Conservation (phyloP, 2,329 filamentous ascomycete genomes). For the Phoma sp. region DNA sequence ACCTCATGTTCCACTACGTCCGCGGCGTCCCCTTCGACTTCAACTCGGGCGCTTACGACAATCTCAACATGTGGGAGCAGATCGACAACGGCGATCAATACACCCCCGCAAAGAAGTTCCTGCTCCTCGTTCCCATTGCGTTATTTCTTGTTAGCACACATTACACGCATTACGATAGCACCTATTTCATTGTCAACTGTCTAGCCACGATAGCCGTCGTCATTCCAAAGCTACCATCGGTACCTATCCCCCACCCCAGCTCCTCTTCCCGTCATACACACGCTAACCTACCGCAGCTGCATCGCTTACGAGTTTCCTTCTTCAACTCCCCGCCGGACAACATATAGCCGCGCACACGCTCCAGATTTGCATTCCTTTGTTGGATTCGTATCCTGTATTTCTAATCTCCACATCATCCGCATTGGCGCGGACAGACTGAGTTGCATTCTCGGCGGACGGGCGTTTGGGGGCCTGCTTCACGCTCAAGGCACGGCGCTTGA, state of each 20-base stretch:
- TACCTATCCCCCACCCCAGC: slow-evolving; percentile 59
- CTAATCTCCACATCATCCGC: slow-evolving; percentile 33
- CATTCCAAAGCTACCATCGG: slow-evolving; percentile 93
- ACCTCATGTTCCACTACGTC: slow-evolving; percentile 99
- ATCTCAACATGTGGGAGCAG: slow-evolving; percentile 99
- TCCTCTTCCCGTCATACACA: background rate
- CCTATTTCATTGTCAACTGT: slow-evolving; percentile 97
- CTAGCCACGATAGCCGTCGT: slow-evolving; percentile 90
- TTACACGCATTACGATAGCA: slow-evolving; percentile 97
- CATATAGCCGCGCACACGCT: slow-evolving; percentile 25
- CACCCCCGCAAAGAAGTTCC: slow-evolving; percentile 97
- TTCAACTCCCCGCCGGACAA: slow-evolving; percentile 50
- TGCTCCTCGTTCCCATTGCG: slow-evolving; percentile 90
- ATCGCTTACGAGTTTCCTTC: slow-evolving; percentile 49
- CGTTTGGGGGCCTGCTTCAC: slow-evolving; percentile 26
- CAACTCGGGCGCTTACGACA: slow-evolving; percentile 97
- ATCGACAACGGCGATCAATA: slow-evolving; percentile 99
- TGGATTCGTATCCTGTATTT: slow-evolving; percentile 46
- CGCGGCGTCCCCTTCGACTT: slow-evolving; percentile 98
- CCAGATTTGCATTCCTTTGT: slow-evolving; percentile 28
- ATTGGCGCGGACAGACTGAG: slow-evolving; percentile 32
- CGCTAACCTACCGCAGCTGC: slow-evolving; percentile 36
- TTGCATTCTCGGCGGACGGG: slow-evolving; percentile 38
- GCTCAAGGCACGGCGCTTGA: slow-evolving; percentile 18
- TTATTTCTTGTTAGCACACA: slow-evolving; percentile 97